phyloP scores from a whole-genome alignment of 2,329 filamentous ascomycete genomes.

The Fusarium sp. region DNA sequence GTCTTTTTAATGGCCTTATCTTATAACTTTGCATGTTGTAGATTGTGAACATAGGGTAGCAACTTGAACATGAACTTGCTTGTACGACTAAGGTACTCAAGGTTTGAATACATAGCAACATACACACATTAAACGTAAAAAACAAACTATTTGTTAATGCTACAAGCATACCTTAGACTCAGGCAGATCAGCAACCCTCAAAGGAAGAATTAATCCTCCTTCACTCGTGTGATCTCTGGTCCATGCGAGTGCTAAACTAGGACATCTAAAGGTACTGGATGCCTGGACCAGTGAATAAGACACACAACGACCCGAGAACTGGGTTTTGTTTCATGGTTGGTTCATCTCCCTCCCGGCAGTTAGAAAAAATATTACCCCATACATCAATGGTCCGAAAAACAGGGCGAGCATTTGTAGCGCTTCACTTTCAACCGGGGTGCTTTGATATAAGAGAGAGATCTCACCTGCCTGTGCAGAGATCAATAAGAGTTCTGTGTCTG shows the following conservation, averaged over 20 bases:
- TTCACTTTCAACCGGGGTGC: conserved; percentile 20
- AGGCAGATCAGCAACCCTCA: background rate
- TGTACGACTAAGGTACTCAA: background rate
- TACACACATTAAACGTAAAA: background rate
- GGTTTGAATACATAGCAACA: background rate
- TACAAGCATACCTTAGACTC: background rate
- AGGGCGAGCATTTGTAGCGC: conserved; percentile 29
- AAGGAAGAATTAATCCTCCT: background rate
- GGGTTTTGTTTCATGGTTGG: conserved; percentile 33
- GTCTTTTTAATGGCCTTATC: background rate
- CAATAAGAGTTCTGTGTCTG: conserved; percentile 17
- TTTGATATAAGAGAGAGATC: conserved; percentile 38
- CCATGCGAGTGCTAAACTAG: conserved; percentile 33
- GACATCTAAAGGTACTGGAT: conserved; percentile 2
- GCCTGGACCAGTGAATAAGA: conserved; percentile 1
- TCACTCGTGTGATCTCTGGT: conserved; percentile 25
- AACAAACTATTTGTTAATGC: background rate
- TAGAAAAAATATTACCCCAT: conserved; percentile 18
- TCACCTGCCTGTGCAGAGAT: conserved; percentile 25
- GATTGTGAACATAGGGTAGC: conserved; percentile 16
- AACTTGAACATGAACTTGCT: background rate
- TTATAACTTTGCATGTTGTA: background rate
- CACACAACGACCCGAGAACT: conserved; percentile 22
- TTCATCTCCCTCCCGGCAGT: conserved; percentile 19
- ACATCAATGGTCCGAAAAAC: conserved; percentile 23